phyloP scores from a whole-genome alignment of 192 early-diverging fungal genomes.

The Coemansia sp. region DNA sequence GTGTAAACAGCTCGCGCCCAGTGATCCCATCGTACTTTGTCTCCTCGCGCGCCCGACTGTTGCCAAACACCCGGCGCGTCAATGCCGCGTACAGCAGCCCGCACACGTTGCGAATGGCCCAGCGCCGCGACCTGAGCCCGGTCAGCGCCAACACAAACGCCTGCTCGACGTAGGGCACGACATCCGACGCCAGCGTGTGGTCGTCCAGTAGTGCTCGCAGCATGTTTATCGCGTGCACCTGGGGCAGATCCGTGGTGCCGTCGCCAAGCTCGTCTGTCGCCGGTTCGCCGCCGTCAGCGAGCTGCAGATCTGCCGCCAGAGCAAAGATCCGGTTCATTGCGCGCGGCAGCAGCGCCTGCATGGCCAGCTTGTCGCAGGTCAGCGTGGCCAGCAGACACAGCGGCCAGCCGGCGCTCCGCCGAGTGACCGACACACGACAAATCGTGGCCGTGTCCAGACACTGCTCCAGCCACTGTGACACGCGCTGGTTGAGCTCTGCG shows the following conservation, averaged over 20 bases:
- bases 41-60: constrained; percentile 72
- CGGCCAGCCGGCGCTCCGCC: constrained; percentile 87
- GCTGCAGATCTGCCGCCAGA: constrained; percentile 44
- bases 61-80: constrained; percentile 79
- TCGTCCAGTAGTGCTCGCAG: constrained; percentile 79
- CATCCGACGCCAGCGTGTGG: constrained; percentile 66
- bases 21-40: constrained; percentile 72
- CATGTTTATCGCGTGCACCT: constrained; percentile 93
- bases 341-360: constrained; percentile 57
- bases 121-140: constrained; percentile 73
- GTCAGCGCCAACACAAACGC: constrained; percentile 74
- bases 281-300: neutral
- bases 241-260: constrained; percentile 74
- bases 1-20: constrained; percentile 84
- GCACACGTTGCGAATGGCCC: constrained; percentile 92
- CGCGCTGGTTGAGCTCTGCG: constrained; percentile 52
- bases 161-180: constrained; percentile 72
- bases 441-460: constrained; percentile 68
- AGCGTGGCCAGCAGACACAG: constrained; percentile 82
- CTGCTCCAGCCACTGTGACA: constrained; percentile 73
- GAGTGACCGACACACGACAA: constrained; percentile 80
- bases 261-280: too few species aligned
- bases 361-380: constrained; percentile 60
- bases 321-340: constrained; percentile 68
- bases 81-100: constrained; percentile 88